phyloP scores from a whole-genome alignment of 768 basidiomycete species.

The Strobilomyces echinocephalus region DNA sequence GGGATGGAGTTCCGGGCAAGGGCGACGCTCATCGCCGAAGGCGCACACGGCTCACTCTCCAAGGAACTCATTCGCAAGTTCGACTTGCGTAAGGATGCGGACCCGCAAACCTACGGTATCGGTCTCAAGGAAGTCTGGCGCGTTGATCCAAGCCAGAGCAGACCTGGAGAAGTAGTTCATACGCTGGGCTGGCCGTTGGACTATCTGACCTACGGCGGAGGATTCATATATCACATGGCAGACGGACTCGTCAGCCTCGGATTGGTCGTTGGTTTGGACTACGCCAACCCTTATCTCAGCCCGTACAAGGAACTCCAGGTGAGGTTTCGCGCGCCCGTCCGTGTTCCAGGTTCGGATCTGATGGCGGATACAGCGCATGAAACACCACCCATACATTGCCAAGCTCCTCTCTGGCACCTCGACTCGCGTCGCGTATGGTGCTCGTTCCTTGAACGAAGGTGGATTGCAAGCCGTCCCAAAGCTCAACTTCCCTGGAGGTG shows the following conservation, averaged over 20 bases:
- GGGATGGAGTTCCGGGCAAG: constrained; percentile 95
- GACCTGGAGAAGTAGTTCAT: constrained; percentile 78
- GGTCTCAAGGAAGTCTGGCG: constrained; percentile 98
- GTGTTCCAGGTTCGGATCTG: neutral
- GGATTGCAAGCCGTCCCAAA: constrained; percentile 88
- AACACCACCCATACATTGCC: constrained; percentile 91
- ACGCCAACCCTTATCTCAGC: constrained; percentile 86
- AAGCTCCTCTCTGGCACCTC: constrained; percentile 68
- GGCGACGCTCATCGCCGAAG: constrained; percentile 89
- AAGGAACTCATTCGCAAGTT: constrained; percentile 76
- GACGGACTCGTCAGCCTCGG: constrained; percentile 87
- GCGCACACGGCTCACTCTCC: constrained; percentile 87
- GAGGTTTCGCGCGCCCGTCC: constrained; percentile 16
- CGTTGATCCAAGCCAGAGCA: constrained; percentile 57
- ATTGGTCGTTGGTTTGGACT: constrained; percentile 90
- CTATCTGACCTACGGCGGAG: constrained; percentile 74
- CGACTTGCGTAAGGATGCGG: constrained; percentile 55
- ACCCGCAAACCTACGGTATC: constrained; percentile 93
- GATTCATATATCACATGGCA: constrained; percentile 95
- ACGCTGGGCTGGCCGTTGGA: constrained; percentile 93
- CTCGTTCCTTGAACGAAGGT: constrained; percentile 86
- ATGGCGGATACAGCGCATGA: constrained; percentile 60
- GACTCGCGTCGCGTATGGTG: constrained; percentile 86
- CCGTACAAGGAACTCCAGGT: constrained; percentile 94
- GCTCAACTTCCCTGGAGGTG: constrained; percentile 89